Evolutionary conservation across 495 filamentous ascomycete species (phyloP), one percentile per base, ranked within the genome.

Genomic region (Penicillium manginii): DNA sequence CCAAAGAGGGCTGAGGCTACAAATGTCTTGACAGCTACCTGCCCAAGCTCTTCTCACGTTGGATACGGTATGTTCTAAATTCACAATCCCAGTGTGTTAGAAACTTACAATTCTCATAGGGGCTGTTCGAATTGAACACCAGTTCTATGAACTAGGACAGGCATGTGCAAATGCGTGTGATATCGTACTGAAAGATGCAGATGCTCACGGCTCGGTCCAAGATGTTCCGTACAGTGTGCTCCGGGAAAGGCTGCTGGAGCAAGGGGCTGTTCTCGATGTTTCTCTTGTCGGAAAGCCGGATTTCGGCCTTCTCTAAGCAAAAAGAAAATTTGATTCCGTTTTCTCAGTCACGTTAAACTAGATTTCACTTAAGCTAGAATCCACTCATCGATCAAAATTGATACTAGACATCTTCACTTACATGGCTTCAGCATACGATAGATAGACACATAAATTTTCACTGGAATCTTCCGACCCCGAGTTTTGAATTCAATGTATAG

Each of bases 121-220:
- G n/a, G 50, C 50, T 18, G 50, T 52, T 32, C 50, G 50, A 4
- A 52, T 52, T 11, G 32, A 52, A 18, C 50, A 33, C 26, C 50
- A 52, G 11, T 52, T 52, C 50, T 52, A 52, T 52, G 50, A 52
- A 29, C 50, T 52, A 10, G 50, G 50, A 14, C 50, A 52, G 31
- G 50, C 26, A 52, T 52, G 50, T 33, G 50, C 26, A 37, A 52
- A 52, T 33, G 50, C 31, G 4, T 52, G 50, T 17, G 50, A 52
- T 52, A 52, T 52, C 3, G 50, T 29, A 39, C 32, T 52, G 31
- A 15, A 4, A 3, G 8, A 52, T 17, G 29, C 17, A 4, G 7
- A 35, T 52, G 8, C 50, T 37, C 50, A n/a, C 1, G 15, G 9
- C 2, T 33, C 50, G 18, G 50, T 52, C 14, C 50, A 52, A 37